phyloP scores from a whole-genome alignment of 179 eudicot genomes.

The Amaranthus tricolor region DNA sequence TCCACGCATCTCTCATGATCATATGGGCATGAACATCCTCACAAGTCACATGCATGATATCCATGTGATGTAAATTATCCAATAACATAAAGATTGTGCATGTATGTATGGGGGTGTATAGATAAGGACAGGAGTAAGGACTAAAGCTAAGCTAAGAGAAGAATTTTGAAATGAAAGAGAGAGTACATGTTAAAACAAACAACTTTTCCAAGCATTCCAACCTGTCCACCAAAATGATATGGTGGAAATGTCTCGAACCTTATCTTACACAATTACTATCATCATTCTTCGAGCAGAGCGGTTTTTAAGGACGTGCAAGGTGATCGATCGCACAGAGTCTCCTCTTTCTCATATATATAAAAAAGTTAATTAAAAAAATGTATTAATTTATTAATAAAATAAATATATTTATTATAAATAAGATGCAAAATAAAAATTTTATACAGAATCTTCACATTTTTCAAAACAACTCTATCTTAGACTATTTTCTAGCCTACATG shows the following conservation, averaged over 20 bases:
- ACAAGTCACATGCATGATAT: not conserved
- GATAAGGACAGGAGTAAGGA: conserved; percentile 16
- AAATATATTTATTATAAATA: too few species aligned
- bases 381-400: too few species aligned
- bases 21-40: not conserved
- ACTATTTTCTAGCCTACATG: not conserved
- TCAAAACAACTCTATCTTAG: too few species aligned
- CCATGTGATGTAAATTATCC: not conserved
- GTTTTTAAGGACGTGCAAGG: too few species aligned
- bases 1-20: not conserved
- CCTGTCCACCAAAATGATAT: conserved; percentile 23
- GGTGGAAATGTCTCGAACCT: conserved; percentile 20
- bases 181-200: conserved; percentile 18
- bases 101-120: conserved; percentile 15
- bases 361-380: too few species aligned
- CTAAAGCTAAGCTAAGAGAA: not conserved
- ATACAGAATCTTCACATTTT: too few species aligned
- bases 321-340: too few species aligned
- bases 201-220: conserved; percentile 28
- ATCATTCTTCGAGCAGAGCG: too few species aligned
- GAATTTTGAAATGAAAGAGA: conserved; percentile 16
- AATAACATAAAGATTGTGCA: not conserved
- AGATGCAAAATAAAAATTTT: too few species aligned
- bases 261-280: not conserved
- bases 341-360: too few species aligned